phyloP scores from a whole-genome alignment of 495 filamentous ascomycete species.

The Lentithecium fluviatile region DNA sequence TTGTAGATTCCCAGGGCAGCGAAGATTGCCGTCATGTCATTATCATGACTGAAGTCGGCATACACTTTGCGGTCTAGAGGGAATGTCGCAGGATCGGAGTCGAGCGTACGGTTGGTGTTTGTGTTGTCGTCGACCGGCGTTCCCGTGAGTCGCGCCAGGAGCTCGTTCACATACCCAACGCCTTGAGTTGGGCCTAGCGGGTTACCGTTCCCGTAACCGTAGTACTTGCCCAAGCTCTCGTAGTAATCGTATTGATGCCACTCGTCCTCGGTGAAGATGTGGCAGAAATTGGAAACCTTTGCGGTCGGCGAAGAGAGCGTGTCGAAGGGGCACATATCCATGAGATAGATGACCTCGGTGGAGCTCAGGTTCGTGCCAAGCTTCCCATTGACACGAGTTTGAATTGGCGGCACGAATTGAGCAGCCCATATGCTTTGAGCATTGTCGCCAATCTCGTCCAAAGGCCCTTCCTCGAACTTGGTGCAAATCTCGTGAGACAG shows the following conservation, averaged over 20 bases:
- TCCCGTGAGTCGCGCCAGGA: conserved; percentile 73
- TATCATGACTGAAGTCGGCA: conserved; percentile 88
- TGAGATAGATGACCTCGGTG: conserved; percentile 63
- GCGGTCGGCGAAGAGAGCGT: conserved; percentile 58
- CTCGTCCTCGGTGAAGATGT: conserved; percentile 65
- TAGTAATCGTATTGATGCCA: conserved; percentile 77
- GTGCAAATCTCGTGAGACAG: conserved; percentile 69
- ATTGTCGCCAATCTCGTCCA: conserved; percentile 47
- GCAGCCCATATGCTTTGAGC: conserved; percentile 55
- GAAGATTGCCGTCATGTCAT: conserved; percentile 72
- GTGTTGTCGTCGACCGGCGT: conserved; percentile 67
- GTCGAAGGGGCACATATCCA: conserved; percentile 84
- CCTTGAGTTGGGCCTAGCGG: conserved; percentile 76
- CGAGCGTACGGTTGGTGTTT: conserved; percentile 69
- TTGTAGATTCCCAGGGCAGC: conserved; percentile 74
- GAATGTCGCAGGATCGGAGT: conserved; percentile 60
- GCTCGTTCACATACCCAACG: conserved; percentile 79
- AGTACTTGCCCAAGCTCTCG: conserved; percentile 75
- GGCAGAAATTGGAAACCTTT: conserved; percentile 64
- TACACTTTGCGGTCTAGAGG: conserved; percentile 65
- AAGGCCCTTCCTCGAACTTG: conserved; percentile 55
- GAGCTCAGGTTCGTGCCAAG: conserved; percentile 61
- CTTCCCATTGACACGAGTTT: conserved; percentile 58
- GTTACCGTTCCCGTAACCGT: conserved; percentile 73
- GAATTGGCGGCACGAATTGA: conserved; percentile 62